A percentile compares a stretch with the other conserved stretches of the same genome.
Conservation (phyloP, 2,329 filamentous ascomycete genomes). For the Cercospora sp. region DNA sequence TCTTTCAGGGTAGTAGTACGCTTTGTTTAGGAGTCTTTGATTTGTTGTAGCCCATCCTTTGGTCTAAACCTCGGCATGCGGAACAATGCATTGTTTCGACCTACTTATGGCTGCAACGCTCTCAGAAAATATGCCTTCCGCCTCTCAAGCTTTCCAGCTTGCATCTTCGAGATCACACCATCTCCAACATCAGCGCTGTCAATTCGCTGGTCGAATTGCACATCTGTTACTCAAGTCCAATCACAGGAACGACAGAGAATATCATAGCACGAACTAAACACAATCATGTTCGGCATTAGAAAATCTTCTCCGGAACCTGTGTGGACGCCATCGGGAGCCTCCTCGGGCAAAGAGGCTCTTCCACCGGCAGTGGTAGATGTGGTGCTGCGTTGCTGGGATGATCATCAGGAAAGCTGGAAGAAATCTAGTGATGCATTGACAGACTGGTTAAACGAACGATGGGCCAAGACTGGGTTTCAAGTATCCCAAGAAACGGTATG, state of each 20-base stretch:
- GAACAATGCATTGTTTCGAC: not conserved
- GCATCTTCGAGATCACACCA: not conserved
- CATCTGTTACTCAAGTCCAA: not conserved
- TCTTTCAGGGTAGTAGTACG: not conserved
- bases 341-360: conserved; percentile 17
- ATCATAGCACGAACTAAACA: not conserved
- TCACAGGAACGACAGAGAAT: not conserved
- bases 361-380: conserved; percentile 25
- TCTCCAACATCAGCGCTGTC: not conserved
- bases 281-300: conserved; percentile 2
- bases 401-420: conserved; percentile 23
- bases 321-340: conserved; percentile 14
- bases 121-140: not conserved
- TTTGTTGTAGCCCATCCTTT: not conserved
- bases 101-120: not conserved
- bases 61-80: not conserved
- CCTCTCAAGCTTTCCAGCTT: not conserved
- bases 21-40: not conserved
- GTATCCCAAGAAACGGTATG: conserved; percentile 29
- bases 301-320: not conserved
- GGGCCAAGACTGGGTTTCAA: conserved; percentile 32
- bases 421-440: conserved; percentile 31
- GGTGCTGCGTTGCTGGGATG: conserved; percentile 28
- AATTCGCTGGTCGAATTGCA: conserved; percentile 9
- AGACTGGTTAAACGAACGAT: conserved; percentile 34